Percentiles rank a stretch among this genome's conserved stretches.
Evolutionary conservation across 345 rosid species (phyloP).

Genomic region (Sapria himalayana): DNA sequence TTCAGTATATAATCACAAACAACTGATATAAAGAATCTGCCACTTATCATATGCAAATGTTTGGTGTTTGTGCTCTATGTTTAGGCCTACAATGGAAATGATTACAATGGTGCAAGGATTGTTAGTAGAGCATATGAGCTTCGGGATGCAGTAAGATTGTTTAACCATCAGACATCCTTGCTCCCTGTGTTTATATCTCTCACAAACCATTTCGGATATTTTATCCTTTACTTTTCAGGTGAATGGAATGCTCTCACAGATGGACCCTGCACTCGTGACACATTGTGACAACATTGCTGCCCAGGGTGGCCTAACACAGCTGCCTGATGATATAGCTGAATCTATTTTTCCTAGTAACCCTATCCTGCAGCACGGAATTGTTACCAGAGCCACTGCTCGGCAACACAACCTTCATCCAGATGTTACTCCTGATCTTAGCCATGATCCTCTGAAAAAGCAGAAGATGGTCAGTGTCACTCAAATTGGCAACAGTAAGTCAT

Average conservation of each 20-base stretch:
- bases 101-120: slow-evolving; percentile 86
- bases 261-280: slow-evolving; percentile 80
- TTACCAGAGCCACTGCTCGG: slow-evolving; percentile 80
- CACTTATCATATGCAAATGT: too few species aligned
- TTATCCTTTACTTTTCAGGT: slow-evolving; percentile 27
- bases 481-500: slow-evolving; percentile 38
- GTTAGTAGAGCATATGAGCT: slow-evolving; percentile 90
- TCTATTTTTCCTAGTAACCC: slow-evolving; percentile 44
- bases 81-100: slow-evolving; percentile 84
- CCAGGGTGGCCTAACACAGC: slow-evolving; percentile 65
- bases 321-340: slow-evolving; percentile 58
- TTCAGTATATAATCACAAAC: too few species aligned
- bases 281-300: slow-evolving; percentile 74
- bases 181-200: background rate
- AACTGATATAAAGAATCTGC: too few species aligned
- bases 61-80: slow-evolving; percentile 8
- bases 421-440: slow-evolving; percentile 48
- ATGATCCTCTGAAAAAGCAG: slow-evolving; percentile 62
- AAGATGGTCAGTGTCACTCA: slow-evolving; percentile 28
- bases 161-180: slow-evolving; percentile 1
- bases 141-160: slow-evolving; percentile 56
- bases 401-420: slow-evolving; percentile 85
- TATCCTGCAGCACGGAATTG: slow-evolving; percentile 57
- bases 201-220: background rate
- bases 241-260: slow-evolving; percentile 93